Base-by-base conservation (phyloP, 495 filamentous ascomycete genomes). In the Penicillium cosmopolitanum region DNA sequence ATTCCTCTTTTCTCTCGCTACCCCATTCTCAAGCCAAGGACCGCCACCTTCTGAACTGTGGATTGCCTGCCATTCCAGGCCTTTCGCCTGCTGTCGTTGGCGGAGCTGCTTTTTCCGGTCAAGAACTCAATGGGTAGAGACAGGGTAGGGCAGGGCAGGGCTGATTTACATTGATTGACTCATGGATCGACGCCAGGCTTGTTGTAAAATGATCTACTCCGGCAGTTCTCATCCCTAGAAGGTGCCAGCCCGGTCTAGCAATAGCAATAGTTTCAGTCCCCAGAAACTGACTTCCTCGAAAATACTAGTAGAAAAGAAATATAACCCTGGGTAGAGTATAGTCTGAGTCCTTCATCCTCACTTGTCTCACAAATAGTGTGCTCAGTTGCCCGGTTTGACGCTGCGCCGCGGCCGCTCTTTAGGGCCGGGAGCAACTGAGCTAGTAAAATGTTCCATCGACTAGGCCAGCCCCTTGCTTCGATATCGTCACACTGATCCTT, bases 401-500 rank as follows among this genome's bases (percentile, higher is more conserved):
- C 4, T 28, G 25, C 28, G 28, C 28, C 28, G 5, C 1, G 5
- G 28, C 28, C 28, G 28, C 28, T 1, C 28, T 31, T 31, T 31
- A 31, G 15, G 53, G 21, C 50, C 34, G 18, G 4, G 34, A 43
- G 43, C 43, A 46, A 31, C 42, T 21, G 38, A 43, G 23, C 43
- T 53, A 44, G 33, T 53, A 35, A 35, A 33, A 50, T 50, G 34
- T 60, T 31, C 28, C 28, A 31, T 31, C 28, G 28, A 31, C 23
- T 23, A 23, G 23, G 23, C 23, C 23, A 23, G 8, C 67, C 65
- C 67, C 67, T 70, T 70, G 57, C 67, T 62, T 69, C 53, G 18
- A 28, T 44, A 34, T 61, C 60, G 50, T 61, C 64, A 64, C 58
- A 51, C 56, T 61, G 67, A 62, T 59, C 62, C 65, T 61, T 67